These are phyloP conservation scores for Pistacia atlantica DNA, from an alignment of 345 rosid genomes.

Conservation along the genomic window DNA sequence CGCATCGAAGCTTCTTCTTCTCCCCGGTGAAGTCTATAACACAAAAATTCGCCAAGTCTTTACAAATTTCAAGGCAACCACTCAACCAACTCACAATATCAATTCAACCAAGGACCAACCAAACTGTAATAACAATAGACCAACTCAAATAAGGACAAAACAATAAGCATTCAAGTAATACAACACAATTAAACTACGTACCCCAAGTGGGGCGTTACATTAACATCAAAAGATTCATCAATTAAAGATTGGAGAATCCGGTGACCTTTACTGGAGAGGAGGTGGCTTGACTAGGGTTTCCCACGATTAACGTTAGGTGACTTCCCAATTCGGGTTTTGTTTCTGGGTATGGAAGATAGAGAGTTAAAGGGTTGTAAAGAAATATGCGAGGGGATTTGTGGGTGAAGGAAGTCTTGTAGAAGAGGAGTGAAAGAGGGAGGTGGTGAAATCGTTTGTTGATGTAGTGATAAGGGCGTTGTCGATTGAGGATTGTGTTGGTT, in stretches of 20 bases:
- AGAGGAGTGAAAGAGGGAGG: slow-evolving; percentile 26
- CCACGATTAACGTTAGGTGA: slow-evolving; percentile 71
- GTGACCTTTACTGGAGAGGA: slow-evolving; percentile 71
- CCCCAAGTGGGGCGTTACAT: too few relatives aligned
- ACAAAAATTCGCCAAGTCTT: too few relatives aligned
- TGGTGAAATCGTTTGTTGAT: slow-evolving; percentile 12
- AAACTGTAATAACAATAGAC: too few relatives aligned
- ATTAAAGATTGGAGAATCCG: slow-evolving; percentile 51
- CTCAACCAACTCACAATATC: too few relatives aligned
- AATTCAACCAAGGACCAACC: too few relatives aligned
- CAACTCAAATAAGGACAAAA: too few relatives aligned
- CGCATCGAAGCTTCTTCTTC: too few relatives aligned
- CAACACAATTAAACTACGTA: too few relatives aligned
- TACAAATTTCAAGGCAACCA: too few relatives aligned
- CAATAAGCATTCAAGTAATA: too few relatives aligned
- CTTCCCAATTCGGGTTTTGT: slow-evolving; percentile 64
- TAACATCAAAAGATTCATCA: slow-evolving; percentile 60
- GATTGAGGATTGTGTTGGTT: slow-evolving; percentile 27
- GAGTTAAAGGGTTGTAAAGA: slow-evolving; percentile 30
- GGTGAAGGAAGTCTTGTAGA: slow-evolving; percentile 42
- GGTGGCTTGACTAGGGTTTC: slow-evolving; percentile 68
- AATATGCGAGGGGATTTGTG: slow-evolving; percentile 30
- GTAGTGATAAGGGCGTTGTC: slow-evolving; percentile 23
- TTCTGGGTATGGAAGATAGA: slow-evolving; percentile 28
- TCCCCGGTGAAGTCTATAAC: too few relatives aligned